Conservation (phyloP, 768 basidiomycete genomes). For the Termitomyces sp. region DNA sequence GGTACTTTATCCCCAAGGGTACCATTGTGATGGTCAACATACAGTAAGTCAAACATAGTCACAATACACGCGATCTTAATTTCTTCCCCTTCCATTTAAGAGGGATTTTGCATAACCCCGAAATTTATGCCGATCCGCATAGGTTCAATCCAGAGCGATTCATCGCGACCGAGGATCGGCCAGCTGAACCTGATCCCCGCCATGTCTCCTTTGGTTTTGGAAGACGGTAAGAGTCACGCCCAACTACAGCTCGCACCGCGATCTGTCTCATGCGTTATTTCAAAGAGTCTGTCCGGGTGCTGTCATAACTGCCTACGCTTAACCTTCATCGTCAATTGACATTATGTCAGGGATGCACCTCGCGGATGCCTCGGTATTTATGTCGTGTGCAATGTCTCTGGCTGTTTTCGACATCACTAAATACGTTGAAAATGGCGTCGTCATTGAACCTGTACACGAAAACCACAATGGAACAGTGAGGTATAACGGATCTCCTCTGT, state of each 20-base stretch:
- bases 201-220: neutral
- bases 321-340: neutral
- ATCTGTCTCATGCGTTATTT: neutral
- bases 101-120: neutral
- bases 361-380: neutral
- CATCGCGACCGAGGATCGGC: neutral
- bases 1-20: neutral
- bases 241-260: neutral
- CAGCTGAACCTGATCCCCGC: neutral
- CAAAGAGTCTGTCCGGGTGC: neutral
- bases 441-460: neutral
- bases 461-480: neutral
- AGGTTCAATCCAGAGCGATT: neutral
- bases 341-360: neutral
- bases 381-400: neutral
- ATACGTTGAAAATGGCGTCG: neutral
- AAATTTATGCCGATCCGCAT: neutral
- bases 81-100: neutral
- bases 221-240: neutral
- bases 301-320: neutral
- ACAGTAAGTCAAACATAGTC: neutral
- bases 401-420: neutral
- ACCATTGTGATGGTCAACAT: neutral
- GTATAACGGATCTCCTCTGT: neutral
- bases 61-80: neutral